Evolutionary conservation across 768 basidiomycete species (phyloP).

Genomic region (Boletus rufocinnamomeus): DNA sequence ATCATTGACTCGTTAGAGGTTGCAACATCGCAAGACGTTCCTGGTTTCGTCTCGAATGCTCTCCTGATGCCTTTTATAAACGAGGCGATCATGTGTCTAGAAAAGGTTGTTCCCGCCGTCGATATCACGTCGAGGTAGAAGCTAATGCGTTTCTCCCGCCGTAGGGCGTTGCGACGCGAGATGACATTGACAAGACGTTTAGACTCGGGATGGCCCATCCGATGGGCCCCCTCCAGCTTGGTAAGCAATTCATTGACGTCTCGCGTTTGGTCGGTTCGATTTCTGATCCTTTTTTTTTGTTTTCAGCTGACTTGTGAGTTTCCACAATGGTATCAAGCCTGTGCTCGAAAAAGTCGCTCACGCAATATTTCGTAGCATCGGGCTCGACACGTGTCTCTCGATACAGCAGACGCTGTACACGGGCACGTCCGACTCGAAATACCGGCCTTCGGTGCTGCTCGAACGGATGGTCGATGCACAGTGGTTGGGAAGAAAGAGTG

Average conservation of each 20-base stretch:
- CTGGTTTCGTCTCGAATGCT: slow-evolving; percentile 94
- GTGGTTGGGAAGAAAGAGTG: slow-evolving; percentile 91
- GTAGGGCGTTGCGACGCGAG: slow-evolving; percentile 86
- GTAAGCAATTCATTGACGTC: slow-evolving; percentile 35
- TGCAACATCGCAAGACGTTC: slow-evolving; percentile 86
- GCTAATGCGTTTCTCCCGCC: not conserved
- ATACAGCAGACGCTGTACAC: slow-evolving; percentile 89
- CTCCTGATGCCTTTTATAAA: slow-evolving; percentile 97
- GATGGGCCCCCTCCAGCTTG: slow-evolving; percentile 91
- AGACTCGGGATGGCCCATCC: slow-evolving; percentile 93
- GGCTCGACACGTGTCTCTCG: slow-evolving; percentile 94
- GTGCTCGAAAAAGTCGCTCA: not conserved
- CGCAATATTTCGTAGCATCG: slow-evolving; percentile 58
- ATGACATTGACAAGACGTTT: slow-evolving; percentile 94
- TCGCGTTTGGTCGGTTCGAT: not conserved
- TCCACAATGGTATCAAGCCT: not conserved
- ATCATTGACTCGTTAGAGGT: slow-evolving; percentile 61
- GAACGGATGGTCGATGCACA: slow-evolving; percentile 97
- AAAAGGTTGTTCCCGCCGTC: slow-evolving; percentile 56
- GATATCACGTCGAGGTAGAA: not conserved
- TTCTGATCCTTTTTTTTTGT: slow-evolving; percentile 5
- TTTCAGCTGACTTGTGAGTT: slow-evolving; percentile 36
- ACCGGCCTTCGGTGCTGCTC: slow-evolving; percentile 86
- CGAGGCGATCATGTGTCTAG: slow-evolving; percentile 93
- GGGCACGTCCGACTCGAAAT: slow-evolving; percentile 93